These are phyloP conservation scores for Scleromitrula shiraiana DNA, from an alignment of 2,329 filamentous ascomycete genomes.

Conservation along the genomic window DNA sequence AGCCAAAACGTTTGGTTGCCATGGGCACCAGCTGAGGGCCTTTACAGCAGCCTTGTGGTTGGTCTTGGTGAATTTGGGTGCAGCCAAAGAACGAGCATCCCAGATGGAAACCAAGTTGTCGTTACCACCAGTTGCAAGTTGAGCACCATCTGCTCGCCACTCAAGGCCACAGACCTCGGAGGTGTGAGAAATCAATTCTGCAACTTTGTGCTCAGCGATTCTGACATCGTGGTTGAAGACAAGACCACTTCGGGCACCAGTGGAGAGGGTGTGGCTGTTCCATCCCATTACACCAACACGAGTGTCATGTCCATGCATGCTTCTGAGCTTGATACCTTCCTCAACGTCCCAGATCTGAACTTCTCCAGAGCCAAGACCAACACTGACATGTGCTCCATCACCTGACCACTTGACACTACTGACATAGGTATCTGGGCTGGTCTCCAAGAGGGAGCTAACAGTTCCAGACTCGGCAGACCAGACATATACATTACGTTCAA, in stretches of 20 bases:
- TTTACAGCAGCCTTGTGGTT: conserved; percentile 99
- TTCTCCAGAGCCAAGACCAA: conserved; percentile 89
- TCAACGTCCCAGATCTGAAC: conserved; percentile 99
- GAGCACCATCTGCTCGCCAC: conserved; percentile 92
- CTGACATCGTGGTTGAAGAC: conserved; percentile 99
- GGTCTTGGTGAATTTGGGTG: conserved; percentile 98
- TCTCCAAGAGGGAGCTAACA: conserved; percentile 84
- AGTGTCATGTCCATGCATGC: conserved; percentile 96
- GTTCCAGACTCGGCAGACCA: conserved; percentile 94
- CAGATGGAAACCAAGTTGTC: conserved; percentile 99
- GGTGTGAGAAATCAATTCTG: conserved; percentile 93
- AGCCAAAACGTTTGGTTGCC: conserved; percentile 94
- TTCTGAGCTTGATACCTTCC: conserved; percentile 89
- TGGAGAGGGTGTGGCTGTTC: conserved; percentile 97
- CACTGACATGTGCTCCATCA: conserved; percentile 91
- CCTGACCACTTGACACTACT: conserved; percentile 99
- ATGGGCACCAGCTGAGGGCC: conserved; percentile 96
- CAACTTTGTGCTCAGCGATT: conserved; percentile 94
- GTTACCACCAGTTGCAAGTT: conserved; percentile 95
- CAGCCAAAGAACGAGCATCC: conserved; percentile 87
- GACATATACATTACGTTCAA: conserved; percentile 95
- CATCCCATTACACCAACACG: conserved; percentile 97
- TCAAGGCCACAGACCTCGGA: conserved; percentile 97
- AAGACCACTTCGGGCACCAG: conserved; percentile 85
- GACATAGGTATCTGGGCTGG: conserved; percentile 83